Evolutionary conservation across 371 early-diverging fungal species (phyloP).

Genomic region (Mortierella sp.): DNA sequence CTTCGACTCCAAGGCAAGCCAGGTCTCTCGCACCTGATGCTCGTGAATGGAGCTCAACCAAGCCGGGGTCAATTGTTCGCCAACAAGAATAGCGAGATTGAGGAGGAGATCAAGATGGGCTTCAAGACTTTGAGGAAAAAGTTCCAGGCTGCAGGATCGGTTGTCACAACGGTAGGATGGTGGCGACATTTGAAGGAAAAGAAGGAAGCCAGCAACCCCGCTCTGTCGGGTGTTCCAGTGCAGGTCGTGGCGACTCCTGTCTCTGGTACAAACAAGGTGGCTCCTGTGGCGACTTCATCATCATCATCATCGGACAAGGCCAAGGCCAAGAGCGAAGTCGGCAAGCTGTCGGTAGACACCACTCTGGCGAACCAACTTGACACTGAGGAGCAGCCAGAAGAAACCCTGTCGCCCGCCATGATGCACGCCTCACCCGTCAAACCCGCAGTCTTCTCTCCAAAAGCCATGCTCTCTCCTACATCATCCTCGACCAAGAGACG

Average conservation of each 20-base stretch:
- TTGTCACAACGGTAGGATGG: constrained; percentile 44
- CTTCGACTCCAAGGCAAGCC: constrained; percentile 50
- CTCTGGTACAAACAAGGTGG: too few species aligned
- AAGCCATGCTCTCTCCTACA: constrained; percentile 26
- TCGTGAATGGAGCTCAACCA: constrained; percentile 32
- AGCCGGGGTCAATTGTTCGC: constrained; percentile 4
- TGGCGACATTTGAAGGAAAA: constrained; percentile 50
- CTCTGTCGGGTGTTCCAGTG: not conserved
- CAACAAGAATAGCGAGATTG: constrained; percentile 29
- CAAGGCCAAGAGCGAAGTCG: not conserved
- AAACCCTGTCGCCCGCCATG: not conserved
- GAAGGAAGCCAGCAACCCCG: not conserved
- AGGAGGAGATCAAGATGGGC: constrained; percentile 47
- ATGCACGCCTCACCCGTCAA: not conserved
- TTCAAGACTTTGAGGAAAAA: constrained; percentile 47
- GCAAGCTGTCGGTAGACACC: constrained; percentile 27
- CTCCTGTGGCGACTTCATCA: too few species aligned
- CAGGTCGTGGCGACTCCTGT: not conserved
- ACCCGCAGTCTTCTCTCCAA: constrained; percentile 11
- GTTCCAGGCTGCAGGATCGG: constrained; percentile 48
- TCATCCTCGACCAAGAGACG: constrained; percentile 33
- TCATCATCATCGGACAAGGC: too few species aligned
- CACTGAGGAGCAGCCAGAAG: not conserved
- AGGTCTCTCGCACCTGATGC: constrained; percentile 33
- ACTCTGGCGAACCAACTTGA: not conserved